These are phyloP conservation scores for Pistacia vera DNA, from an alignment of 345 rosid genomes.

Conservation along the genomic window DNA sequence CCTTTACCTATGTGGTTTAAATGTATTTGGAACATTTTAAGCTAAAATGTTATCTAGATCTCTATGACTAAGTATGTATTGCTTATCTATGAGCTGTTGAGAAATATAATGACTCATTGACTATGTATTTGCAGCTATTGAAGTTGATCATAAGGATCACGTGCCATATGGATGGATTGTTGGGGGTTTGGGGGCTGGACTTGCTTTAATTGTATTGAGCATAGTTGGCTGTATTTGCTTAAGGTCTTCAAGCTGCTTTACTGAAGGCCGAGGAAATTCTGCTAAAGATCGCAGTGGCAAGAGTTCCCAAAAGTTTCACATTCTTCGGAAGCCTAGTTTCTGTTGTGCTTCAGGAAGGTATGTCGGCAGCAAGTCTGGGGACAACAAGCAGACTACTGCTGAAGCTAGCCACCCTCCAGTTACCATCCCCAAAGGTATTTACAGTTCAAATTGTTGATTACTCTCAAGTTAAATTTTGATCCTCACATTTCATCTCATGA, in stretches of 20 bases:
- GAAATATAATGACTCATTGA: conserved; percentile 13
- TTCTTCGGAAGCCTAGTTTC: conserved; percentile 84
- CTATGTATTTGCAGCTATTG: conserved; percentile 49
- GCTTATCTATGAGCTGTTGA: not conserved
- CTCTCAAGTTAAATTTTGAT: not conserved
- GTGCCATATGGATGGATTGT: conserved; percentile 83
- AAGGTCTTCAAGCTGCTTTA: conserved; percentile 63
- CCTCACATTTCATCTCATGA: not conserved
- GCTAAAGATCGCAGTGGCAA: conserved; percentile 51
- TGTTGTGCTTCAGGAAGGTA: conserved; percentile 87
- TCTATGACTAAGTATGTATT: not conserved
- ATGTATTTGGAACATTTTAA: conserved; percentile 1
- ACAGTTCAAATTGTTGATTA: not conserved
- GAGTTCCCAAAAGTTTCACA: conserved; percentile 66
- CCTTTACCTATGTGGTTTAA: not conserved
- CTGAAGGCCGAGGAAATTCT: conserved; percentile 33
- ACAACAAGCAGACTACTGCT: conserved; percentile 62
- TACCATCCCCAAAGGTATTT: conserved; percentile 67
- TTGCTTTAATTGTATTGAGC: conserved; percentile 55
- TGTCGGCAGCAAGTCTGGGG: conserved; percentile 66
- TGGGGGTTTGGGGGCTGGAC: conserved; percentile 72
- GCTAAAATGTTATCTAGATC: not conserved
- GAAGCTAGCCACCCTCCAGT: conserved; percentile 65
- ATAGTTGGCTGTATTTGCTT: conserved; percentile 55
- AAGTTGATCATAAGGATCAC: conserved; percentile 50